phyloP scores from a whole-genome alignment of 805 yeast species.

The Jamesozyma jinghongensis region DNA sequence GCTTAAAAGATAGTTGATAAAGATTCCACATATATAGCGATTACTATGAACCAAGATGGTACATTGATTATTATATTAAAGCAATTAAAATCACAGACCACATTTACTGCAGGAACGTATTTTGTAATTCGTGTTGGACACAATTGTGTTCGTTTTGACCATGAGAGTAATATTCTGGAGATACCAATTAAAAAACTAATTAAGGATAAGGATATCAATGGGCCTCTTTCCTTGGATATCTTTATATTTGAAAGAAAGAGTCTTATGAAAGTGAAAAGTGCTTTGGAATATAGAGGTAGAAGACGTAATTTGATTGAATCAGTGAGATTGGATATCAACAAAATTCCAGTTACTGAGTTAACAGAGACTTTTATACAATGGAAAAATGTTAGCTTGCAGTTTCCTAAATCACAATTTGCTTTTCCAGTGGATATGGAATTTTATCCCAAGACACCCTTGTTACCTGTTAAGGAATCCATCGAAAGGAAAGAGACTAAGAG shows the following conservation, averaged over 20 bases:
- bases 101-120: conserved; percentile 4
- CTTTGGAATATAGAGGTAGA: conserved; percentile 2
- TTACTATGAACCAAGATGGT: conserved; percentile 1
- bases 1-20: too few species aligned
- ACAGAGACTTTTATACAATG: conserved; percentile 9
- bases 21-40: too few species aligned
- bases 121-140: conserved; percentile 8
- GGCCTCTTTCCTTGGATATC: conserved; percentile 1
- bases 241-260: conserved; percentile 9
- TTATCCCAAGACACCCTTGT: conserved; percentile 11
- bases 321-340: neutral
- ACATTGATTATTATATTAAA: neutral
- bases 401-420: conserved; percentile 1
- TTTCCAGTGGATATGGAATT: conserved; percentile 11
- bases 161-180: neutral
- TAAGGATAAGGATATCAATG: neutral
- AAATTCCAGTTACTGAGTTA: neutral
- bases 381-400: conserved; percentile 6
- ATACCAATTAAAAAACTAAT: conserved; percentile 2
- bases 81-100: neutral
- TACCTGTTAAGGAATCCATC: conserved; percentile 9
- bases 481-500: too few species aligned
- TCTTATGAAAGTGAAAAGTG: neutral
- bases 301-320: conserved; percentile 9
- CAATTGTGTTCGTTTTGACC: conserved; percentile 10